Evolutionary conservation across 2,329 filamentous ascomycete species (phyloP).

Genomic region (Trichoderma semiorbis): DNA sequence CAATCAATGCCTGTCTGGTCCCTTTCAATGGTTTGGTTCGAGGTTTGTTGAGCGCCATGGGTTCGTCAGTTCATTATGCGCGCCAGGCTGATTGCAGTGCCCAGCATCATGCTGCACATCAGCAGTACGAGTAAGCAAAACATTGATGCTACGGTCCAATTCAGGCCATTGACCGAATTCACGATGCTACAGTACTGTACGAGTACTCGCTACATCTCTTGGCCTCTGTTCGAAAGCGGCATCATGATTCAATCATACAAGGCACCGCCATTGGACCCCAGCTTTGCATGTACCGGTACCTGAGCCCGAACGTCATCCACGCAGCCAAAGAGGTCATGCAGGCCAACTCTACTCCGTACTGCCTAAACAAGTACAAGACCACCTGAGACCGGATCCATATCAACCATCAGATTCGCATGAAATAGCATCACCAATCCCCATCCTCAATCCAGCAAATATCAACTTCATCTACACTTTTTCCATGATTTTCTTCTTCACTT

Average conservation of each 20-base stretch:
- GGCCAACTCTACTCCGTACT: background rate
- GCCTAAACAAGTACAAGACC: background rate
- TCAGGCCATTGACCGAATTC: background rate
- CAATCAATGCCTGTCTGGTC: too few species aligned
- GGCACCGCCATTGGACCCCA: background rate
- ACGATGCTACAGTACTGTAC: background rate
- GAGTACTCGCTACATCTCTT: background rate
- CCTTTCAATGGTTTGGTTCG: background rate
- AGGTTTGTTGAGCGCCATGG: background rate
- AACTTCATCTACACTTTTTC: background rate
- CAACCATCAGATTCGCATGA: background rate
- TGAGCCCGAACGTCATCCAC: conserved; percentile 5
- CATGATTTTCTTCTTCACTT: background rate
- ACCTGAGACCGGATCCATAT: background rate
- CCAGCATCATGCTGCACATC: background rate
- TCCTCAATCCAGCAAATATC: background rate
- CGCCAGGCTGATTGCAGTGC: background rate
- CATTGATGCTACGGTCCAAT: background rate
- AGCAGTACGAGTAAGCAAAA: background rate
- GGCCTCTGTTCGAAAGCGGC: background rate
- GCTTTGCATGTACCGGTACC: background rate
- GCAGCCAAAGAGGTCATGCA: conserved; percentile 11
- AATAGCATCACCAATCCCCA: background rate
- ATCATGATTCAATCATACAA: background rate
- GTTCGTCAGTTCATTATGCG: background rate